Evolutionary conservation across 306 rosid genomes (phyloP), one percentile per base, ranked within the genome.

Genomic region (Citrullus mucosospermus): DNA sequence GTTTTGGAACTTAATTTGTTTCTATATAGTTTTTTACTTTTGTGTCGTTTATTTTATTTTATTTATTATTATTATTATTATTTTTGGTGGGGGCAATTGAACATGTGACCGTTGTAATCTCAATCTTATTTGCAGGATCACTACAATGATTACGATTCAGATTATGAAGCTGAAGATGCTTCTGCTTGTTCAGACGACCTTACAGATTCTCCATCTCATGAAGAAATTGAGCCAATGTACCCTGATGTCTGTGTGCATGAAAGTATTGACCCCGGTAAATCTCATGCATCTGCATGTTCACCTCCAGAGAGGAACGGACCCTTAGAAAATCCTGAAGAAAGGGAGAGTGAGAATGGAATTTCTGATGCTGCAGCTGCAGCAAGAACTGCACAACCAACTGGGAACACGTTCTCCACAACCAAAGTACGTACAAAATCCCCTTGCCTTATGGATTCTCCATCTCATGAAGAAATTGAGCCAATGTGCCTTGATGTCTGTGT

Each of bases 291-390:
- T 65, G 34, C 77, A 15, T 83, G 82, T 71, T 80, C 88, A 79
- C 84, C 86, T 55, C 77, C 78, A 61, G 91, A 91, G 82, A 89
- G 87, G 44, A 71, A 85, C 78, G 86, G 70, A 11, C 36, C 79
- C 79, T 50, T 80, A 60, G 48, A 81, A 87, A 63, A 56, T 57
- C 68, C 82, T 78, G 78, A 81, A 59, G 92, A 80, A 76, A 90
- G 72, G 81, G 98, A 92, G 70, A 88, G 91, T 85, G 94, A 92
- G 81, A 43, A 85, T 79, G 87, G 80, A 86, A 91, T 92, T 74
- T 92, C 88, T 71, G 98, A 94, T 87, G 98, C 98, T 48, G 98
- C 98, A 9, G 96, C 98, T 22, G 98, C 97, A 83, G 98, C 96
- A 39, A 94, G 98, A 86, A 92, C 96, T 48, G 54, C 4, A 12